These are phyloP conservation scores for Dinochytrium kinnereticum DNA, from an alignment of 371 early-diverging fungal species.

Conservation along the genomic window DNA sequence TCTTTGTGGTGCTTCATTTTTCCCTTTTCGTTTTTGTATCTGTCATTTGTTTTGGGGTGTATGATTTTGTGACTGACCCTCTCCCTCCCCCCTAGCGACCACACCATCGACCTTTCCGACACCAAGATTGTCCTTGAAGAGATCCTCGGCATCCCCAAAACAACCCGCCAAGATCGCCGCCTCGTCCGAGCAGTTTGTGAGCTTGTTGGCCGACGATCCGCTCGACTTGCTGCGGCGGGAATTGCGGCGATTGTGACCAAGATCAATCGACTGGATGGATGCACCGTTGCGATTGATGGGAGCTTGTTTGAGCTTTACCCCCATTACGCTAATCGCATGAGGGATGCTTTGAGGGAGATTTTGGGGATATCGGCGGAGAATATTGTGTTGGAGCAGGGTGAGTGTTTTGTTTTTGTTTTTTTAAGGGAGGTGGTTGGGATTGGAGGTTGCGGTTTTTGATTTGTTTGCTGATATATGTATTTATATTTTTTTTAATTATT, in stretches of 20 bases:
- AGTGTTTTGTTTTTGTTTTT: no score
- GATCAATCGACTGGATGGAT: slow-evolving; percentile 49
- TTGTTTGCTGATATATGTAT: no score
- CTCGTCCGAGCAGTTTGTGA: slow-evolving; percentile 83
- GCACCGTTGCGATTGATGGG: slow-evolving; percentile 89
- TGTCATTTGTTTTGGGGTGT: not conserved
- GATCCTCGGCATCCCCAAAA: slow-evolving; percentile 61
- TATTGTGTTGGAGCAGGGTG: slow-evolving; percentile 66
- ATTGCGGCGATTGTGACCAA: slow-evolving; percentile 81
- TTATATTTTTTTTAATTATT: no score
- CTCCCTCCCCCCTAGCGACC: slow-evolving; percentile 58
- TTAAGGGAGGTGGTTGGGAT: no score
- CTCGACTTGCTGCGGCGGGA: slow-evolving; percentile 84
- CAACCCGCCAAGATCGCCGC: slow-evolving; percentile 77
- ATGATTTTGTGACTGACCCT: no score
- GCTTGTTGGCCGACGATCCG: slow-evolving; percentile 87
- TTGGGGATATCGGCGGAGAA: slow-evolving; percentile 69
- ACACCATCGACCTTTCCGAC: slow-evolving; percentile 63
- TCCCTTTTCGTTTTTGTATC: no score
- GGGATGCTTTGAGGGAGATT: slow-evolving; percentile 70
- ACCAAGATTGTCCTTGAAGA: slow-evolving; percentile 80
- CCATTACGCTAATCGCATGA: slow-evolving; percentile 80
- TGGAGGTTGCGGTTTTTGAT: no score
- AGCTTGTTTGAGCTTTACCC: slow-evolving; percentile 93
- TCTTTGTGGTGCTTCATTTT: no score